These are phyloP conservation scores for Rhizophlyctis rosea DNA, from an alignment of 192 early-diverging fungal species.

Conservation along the genomic window DNA sequence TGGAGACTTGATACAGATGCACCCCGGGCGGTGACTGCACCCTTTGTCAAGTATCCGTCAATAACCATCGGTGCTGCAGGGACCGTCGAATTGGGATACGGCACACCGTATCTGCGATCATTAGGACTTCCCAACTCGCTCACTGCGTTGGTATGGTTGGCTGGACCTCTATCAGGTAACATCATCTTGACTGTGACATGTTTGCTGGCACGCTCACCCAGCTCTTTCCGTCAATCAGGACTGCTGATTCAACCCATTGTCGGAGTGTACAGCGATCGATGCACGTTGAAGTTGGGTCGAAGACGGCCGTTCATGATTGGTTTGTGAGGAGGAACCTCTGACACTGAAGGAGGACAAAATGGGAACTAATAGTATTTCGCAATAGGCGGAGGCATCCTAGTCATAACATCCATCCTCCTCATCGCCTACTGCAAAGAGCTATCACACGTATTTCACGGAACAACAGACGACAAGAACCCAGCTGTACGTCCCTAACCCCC, in stretches of 20 bases:
- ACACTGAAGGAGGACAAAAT: too few relatives aligned
- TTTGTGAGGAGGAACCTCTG: conserved; percentile 7
- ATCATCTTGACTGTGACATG: not conserved
- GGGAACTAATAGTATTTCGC: not conserved
- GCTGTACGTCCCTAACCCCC: too few relatives aligned
- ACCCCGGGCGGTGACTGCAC: too few relatives aligned
- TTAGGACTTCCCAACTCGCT: conserved; percentile 78
- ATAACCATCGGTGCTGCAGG: conserved; percentile 40
- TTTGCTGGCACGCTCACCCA: not conserved
- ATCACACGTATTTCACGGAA: conserved; percentile 6
- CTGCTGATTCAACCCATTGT: conserved; percentile 72
- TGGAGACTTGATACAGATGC: too few relatives aligned
- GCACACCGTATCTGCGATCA: conserved; percentile 81
- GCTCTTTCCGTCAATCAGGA: too few relatives aligned
- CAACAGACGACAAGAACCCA: conserved; percentile 8
- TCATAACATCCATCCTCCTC: conserved; percentile 63
- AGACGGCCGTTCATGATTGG: conserved; percentile 80
- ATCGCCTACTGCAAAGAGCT: conserved; percentile 77
- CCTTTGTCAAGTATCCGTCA: too few relatives aligned
- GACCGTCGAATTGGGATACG: conserved; percentile 76
- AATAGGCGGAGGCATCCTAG: conserved; percentile 52
- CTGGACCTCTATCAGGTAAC: conserved; percentile 68
- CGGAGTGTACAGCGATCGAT: conserved; percentile 78
- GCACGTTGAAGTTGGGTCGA: conserved; percentile 68
- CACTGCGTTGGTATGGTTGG: conserved; percentile 92